These are phyloP conservation scores for Cubamyces sp. DNA, from an alignment of 768 basidiomycete species.

Conservation along the genomic window DNA sequence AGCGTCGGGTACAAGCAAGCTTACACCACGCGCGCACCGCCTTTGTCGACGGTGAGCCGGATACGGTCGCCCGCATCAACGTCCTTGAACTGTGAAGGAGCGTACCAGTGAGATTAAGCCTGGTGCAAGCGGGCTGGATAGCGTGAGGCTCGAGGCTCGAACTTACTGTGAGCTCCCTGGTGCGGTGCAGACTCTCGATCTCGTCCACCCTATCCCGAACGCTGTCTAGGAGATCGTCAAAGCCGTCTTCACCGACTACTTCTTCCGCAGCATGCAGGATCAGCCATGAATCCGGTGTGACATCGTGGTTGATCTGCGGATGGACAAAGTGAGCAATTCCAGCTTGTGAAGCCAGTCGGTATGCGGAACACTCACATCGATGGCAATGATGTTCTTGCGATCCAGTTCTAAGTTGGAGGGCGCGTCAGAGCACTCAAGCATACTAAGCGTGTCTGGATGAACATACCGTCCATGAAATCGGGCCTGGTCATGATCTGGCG, in stretches of 20 bases:
- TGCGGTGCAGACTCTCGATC: slow-evolving; percentile 84
- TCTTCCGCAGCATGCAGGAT: slow-evolving; percentile 73
- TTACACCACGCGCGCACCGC: slow-evolving; percentile 43
- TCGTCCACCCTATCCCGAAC: slow-evolving; percentile 81
- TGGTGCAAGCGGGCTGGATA: not conserved
- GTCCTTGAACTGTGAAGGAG: slow-evolving; percentile 44
- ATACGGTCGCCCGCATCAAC: slow-evolving; percentile 43
- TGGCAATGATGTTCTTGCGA: slow-evolving; percentile 71
- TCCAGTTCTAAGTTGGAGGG: slow-evolving; percentile 54
- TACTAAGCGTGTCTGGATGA: no score
- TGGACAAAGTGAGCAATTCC: slow-evolving; percentile 9
- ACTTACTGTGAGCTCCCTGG: slow-evolving; percentile 73
- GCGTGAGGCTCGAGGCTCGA: slow-evolving; percentile 14
- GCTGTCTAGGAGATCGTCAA: slow-evolving; percentile 74
- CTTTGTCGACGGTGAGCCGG: slow-evolving; percentile 61
- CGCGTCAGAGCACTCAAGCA: not conserved
- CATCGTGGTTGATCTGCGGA: slow-evolving; percentile 66
- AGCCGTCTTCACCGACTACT: slow-evolving; percentile 74
- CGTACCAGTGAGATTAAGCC: slow-evolving; percentile 4
- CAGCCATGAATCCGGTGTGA: slow-evolving; percentile 80
- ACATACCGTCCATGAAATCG: slow-evolving; percentile 77
- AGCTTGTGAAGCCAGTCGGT: not conserved
- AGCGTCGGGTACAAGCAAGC: slow-evolving; percentile 17
- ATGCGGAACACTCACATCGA: slow-evolving; percentile 58
- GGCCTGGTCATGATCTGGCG: slow-evolving; percentile 83